Evolutionary conservation across 2,329 filamentous ascomycete genomes (phyloP), one percentile per base, ranked within the genome.

Genomic region (Fusarium virguliforme): DNA sequence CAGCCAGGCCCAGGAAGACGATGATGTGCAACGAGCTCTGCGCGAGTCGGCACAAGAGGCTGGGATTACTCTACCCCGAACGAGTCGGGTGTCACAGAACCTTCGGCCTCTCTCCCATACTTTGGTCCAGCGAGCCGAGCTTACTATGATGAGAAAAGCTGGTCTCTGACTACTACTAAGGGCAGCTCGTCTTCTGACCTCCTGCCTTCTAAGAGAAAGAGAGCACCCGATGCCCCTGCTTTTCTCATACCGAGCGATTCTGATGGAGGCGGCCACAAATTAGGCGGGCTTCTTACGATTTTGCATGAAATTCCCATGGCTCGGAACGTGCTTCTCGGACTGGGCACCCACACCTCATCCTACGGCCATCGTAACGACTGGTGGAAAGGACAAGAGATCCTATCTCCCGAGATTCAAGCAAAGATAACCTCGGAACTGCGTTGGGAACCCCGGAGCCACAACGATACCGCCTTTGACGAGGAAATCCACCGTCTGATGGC

Each of bases 401-500:
- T 83, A 5, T 79, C 79, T 34, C 79, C 81, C 3, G 80, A 83
- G 9, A 75, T 79, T 28, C 75, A 83, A 5, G 75, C 77, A 6
- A 78, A 76, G 54, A 76, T 81, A 73, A 76, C 71, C 15, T 77
- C 71, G 46, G 78, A 81, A 32, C 50, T 75, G 1, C 65, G 76
- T 35, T 81, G 76, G 77, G 78, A 74, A 6, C 75, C 78, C 10
- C 61, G 32, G 22, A 18, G 46, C 22, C 55, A 70, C 62, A 30
- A 79, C 72, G 34, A 78, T 77, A 53, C 77, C 12, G 77, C 82
- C 18, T 82, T 88, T 64, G 78, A 81, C 57, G 83, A 88, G 26
- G 89, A 91, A 75, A 70, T 90, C 2, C 89, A 91, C 70, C 87
- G 89, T 13, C 77, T 91, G 6, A 85, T 91, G 81, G 89, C 88